Evolutionary conservation across 164 flowering plant genomes (phyloP), one percentile per base, ranked within the genome.

Genomic region (Echeveria elegans): DNA sequence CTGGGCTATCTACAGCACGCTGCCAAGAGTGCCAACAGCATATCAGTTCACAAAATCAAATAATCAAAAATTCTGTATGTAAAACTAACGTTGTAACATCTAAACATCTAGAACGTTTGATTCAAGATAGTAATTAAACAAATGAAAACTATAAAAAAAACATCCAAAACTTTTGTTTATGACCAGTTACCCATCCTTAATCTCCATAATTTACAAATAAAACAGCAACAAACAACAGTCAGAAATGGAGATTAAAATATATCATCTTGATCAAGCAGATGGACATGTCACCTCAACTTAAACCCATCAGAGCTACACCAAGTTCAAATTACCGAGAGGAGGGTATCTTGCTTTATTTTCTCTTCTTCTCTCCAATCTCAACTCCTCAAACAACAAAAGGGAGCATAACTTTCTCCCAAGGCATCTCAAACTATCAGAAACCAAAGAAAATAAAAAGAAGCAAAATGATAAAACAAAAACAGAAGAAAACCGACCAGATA

Each of bases 401-500:
- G 52, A 47, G 16, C 52, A 2, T 65, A 56, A 63, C 64, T 32
- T 53, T 40, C 47, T 47, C 52, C 52, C 52, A 16, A 62, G 66
- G 67, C 65, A 75, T 72, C 73, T 63, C 68, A 68, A 69, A 31
- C 60, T 69, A 69, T 73, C 72, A 70, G 47, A 63, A 72, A 64
- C 34, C 45, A 41, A 69, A 50, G 37, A 43, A 68, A 31, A 71
- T 68, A n/a, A 71, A 8, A 69, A 43, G n/a, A 63, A 43, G 32
- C 15, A 47, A 36, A 31, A 2, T 34, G 29, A 52, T 66, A 56
- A 28, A 52, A 71, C 12, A 28, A 5, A n/a, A n/a, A 59, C 10
- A 69, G 63, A 52, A 53, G 71, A 67, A 68, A 64, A 32, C 58
- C 66, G 72, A 79, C 76, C 82, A 66, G 70, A 82, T n/a, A 26